Base-by-base conservation (phyloP, 1,284 basidiomycete species). In the Mycena citricolor region DNA sequence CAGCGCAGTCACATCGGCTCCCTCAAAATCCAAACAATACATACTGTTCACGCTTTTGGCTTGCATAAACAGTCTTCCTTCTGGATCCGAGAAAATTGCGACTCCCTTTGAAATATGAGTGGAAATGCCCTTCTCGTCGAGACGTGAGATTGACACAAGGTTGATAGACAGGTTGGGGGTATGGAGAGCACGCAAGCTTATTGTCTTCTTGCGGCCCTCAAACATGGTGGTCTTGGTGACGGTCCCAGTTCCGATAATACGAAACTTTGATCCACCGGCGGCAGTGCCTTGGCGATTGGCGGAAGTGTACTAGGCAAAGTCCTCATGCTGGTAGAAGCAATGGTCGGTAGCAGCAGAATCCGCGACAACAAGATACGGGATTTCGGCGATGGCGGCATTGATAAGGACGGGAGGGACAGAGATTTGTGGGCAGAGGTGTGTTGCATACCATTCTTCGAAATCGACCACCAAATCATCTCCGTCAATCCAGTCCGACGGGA, bases 291-390 rank as follows among this genome's bases (percentile, higher is more conserved):
- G 25, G 3, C 29, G 10, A 21, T 36, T 10, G 21, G 56, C 44
- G 1, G 32, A 4, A 16, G 32, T 21, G 22, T 60, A 60, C 4
- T 38, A 31, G 8, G 25, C 24, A 28, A 62, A 62, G 5, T 52
- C 47, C 1, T 26, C 8, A 1, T 29, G 20, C 13, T 51, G 28
- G 1, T 52, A 37, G 31, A 63, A 61, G 34, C 55, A 63, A 25
- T 58, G 54, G 20, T 63, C 49, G 12, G 44, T 60, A 0, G 59
- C 55, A 0, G 53, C 55, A 0, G 56, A 63, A 20, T 63, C 55
- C 4, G 50, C 49, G 22, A 40, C 38, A 16, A 31, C 44, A n/a
- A 26, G n/a, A 30, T 28, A 34, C n/a, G n/a, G n/a, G n/a, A n/a
- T n/a, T n/a, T n/a, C n/a, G n/a, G n/a, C n/a, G n/a, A n/a, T n/a